Percentiles rank a stretch among this genome's conserved stretches.
Evolutionary conservation across 2,329 filamentous ascomycete species (phyloP).

Genomic region (Fusarium falciforme): DNA sequence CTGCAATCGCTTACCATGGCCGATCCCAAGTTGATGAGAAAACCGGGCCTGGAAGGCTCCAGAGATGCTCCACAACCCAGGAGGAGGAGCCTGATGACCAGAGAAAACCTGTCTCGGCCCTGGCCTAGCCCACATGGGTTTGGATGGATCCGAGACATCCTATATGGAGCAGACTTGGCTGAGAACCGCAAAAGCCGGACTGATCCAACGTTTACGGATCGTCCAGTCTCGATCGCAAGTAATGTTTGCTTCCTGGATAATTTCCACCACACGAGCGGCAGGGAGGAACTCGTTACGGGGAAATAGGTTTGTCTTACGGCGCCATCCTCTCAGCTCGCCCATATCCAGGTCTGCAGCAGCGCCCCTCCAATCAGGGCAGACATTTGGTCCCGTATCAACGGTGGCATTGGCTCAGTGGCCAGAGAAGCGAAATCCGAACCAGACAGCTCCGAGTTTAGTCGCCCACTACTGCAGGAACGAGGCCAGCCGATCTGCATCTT

Average conservation of each 20-base stretch:
- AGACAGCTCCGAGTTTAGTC: conserved; percentile 33
- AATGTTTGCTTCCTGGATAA: neutral
- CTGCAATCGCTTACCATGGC: neutral
- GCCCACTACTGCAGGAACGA: conserved; percentile 44
- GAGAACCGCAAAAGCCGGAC: neutral
- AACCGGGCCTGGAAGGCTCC: conserved; percentile 11
- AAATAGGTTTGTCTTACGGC: conserved; percentile 13
- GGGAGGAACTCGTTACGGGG: neutral
- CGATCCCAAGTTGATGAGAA: conserved; percentile 17
- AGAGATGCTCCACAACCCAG: conserved; percentile 5
- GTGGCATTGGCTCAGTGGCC: neutral
- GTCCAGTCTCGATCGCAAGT: neutral
- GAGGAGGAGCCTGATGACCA: conserved; percentile 2
- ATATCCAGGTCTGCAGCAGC: neutral
- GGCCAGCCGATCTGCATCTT: conserved; percentile 30
- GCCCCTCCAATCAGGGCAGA: neutral
- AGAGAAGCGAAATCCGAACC: conserved; percentile 17
- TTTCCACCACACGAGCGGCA: neutral
- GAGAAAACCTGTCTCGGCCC: conserved; percentile 16
- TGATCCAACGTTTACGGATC: neutral
- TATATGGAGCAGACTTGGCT: neutral
- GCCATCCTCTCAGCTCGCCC: neutral
- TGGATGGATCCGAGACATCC: conserved; percentile 28
- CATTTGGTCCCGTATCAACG: neutral
- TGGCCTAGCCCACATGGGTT: conserved; percentile 26